Conservation (phyloP, 2,329 filamentous ascomycete species). For the Pseudocercospora vitis region DNA sequence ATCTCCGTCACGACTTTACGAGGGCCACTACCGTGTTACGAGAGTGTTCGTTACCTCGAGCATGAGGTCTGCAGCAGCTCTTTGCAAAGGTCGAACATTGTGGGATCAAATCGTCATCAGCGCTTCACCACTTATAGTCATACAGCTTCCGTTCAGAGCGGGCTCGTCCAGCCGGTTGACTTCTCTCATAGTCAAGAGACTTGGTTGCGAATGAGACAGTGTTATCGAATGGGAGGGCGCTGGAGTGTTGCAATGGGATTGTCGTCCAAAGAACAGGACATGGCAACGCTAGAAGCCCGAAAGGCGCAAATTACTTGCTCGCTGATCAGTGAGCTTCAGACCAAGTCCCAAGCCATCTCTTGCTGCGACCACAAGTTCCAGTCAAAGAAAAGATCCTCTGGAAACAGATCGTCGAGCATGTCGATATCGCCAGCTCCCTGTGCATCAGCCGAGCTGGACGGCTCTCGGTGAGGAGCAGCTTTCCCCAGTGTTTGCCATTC, state of each 20-base stretch:
- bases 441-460: neutral
- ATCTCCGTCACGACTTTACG: neutral
- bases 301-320: neutral
- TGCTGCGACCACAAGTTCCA: conserved; percentile 7
- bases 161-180: neutral
- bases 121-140: neutral
- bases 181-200: neutral
- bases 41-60: neutral
- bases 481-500: conserved; percentile 7
- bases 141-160: neutral
- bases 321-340: neutral
- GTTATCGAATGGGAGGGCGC: neutral
- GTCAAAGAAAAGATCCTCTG: conserved; percentile 9
- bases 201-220: neutral
- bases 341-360: neutral
- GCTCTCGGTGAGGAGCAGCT: neutral
- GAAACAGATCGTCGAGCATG: neutral
- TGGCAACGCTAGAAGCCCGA: neutral
- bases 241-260: neutral
- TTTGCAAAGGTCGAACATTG: neutral
- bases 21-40: neutral
- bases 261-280: neutral
- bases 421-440: neutral
- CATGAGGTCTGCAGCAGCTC: neutral
- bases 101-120: neutral